Conservation (phyloP, 176 grass and related monocot genomes). For the Tillandsia leiboldiana region DNA sequence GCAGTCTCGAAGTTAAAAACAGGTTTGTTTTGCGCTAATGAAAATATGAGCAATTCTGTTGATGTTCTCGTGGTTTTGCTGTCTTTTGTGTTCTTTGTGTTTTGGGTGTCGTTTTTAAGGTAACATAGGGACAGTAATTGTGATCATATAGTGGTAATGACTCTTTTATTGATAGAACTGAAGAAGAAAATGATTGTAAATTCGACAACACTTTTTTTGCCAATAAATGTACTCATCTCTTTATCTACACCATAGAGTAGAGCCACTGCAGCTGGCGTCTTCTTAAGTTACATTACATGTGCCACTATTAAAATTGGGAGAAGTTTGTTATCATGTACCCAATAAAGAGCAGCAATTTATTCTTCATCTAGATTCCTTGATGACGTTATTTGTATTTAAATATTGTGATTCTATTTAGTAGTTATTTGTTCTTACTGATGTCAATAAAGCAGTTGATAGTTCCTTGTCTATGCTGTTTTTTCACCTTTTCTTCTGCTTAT, state of each 20-base stretch:
- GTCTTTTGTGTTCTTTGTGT: not conserved
- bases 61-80: not conserved
- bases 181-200: no score
- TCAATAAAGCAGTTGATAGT: not conserved
- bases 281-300: no score
- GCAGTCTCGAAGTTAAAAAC: slow-evolving; percentile 84
- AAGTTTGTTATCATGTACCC: no score
- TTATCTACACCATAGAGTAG: no score
- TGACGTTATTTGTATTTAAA: not conserved
- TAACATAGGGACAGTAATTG: not conserved
- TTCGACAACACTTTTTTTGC: no score
- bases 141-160: not conserved
- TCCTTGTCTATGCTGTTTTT: not conserved
- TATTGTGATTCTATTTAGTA: not conserved
- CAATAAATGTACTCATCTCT: no score
- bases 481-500: slow-evolving; percentile 7
- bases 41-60: slow-evolving; percentile 7
- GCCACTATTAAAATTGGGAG: no score
- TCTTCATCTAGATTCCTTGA: no score
- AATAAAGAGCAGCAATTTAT: no score
- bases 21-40: slow-evolving; percentile 26
- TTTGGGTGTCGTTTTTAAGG: not conserved
- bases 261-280: no score
- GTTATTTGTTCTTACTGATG: not conserved
- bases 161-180: not conserved